Evolutionary conservation across 75 land plant species (phyloP), one percentile per base, ranked within the genome.

Genomic region (Larix kaempferi): DNA sequence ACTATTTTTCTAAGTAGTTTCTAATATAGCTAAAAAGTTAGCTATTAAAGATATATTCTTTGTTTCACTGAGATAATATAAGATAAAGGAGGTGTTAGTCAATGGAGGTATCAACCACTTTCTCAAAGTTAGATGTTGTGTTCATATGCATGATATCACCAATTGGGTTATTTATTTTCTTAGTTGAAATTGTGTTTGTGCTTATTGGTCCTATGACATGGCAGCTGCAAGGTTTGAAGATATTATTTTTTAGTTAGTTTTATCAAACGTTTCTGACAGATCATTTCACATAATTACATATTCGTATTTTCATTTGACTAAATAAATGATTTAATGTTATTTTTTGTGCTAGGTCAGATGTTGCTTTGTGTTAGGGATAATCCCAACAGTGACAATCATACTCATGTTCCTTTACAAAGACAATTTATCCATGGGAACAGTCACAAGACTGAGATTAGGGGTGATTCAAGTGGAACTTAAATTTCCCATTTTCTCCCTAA

Each of bases 321-420:
- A n/a, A n/a, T n/a, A n/a, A n/a, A n/a, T n/a, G n/a, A n/a, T n/a
- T 69, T 41, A 69, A 8, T 69, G 73, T 21, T 39, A 69, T 41
- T 69, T 69, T 10, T 21, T 69, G 49, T 54, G 55, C 82, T 23
- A 96, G 99, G 99, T 55, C 87, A 98, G 27, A 94, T 96, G 99
- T 91, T 96, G 82, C 90, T 96, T 59, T 96, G 99, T 83, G 91
- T 94, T 75, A 86, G 99, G 77, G 99, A 96, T 75, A 85, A 98
- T 61, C 87, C 93, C 27, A 54, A 7, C 62, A 81, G 77, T 75
- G 99, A 92, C 15, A 84, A 59, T 29, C 88, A 77, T 41, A 89
- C 79, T 44, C 93, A 90, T 76, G 90, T 95, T 60, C 91, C 97
- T 27, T 76, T 96, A 74, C 99, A 96, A 78, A 85, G 98, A 44